Evolutionary conservation across 257 asterid genomes (phyloP).

Genomic region (Datura wrightii): DNA sequence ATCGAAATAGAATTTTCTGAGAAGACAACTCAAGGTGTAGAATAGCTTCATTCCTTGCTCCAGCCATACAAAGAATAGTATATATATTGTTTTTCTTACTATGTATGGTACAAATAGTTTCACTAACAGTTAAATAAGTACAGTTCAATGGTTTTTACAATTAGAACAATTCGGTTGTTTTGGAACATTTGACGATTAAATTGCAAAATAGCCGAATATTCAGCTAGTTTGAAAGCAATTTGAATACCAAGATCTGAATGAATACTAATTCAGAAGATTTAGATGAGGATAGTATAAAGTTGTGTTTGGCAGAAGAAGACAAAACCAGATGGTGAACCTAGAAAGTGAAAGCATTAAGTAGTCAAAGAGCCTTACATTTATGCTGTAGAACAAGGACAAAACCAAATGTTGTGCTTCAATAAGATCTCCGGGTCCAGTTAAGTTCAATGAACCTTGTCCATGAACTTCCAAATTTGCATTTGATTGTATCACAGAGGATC

Average conservation of each 20-base stretch:
- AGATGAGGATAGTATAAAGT: conserved; percentile 15
- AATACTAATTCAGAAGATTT: conserved; percentile 15
- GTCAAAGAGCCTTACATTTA: conserved; percentile 63
- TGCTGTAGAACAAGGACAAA: conserved; percentile 82
- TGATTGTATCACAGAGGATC: conserved; percentile 86
- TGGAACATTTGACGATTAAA: neutral
- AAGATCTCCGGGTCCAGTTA: conserved; percentile 86
- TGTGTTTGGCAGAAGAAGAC: conserved; percentile 25
- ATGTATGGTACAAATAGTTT: neutral
- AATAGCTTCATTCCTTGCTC: conserved; percentile 14
- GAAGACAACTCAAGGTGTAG: conserved; percentile 8
- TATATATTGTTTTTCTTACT: neutral
- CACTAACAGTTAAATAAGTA: neutral
- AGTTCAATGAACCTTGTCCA: conserved; percentile 94
- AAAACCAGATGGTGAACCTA: conserved; percentile 33
- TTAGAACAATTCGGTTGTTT: neutral
- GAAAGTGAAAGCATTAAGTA: neutral
- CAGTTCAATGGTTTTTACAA: neutral
- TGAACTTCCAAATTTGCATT: conserved; percentile 89
- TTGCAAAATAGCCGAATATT: neutral
- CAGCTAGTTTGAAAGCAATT: conserved; percentile 24
- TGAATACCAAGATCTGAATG: conserved; percentile 22
- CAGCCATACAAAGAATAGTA: conserved; percentile 8
- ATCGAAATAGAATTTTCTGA: neutral
- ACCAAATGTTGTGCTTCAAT: conserved; percentile 94